phyloP scores from a whole-genome alignment of 73 alveolate species.

The Vitrella brassicaformis region DNA sequence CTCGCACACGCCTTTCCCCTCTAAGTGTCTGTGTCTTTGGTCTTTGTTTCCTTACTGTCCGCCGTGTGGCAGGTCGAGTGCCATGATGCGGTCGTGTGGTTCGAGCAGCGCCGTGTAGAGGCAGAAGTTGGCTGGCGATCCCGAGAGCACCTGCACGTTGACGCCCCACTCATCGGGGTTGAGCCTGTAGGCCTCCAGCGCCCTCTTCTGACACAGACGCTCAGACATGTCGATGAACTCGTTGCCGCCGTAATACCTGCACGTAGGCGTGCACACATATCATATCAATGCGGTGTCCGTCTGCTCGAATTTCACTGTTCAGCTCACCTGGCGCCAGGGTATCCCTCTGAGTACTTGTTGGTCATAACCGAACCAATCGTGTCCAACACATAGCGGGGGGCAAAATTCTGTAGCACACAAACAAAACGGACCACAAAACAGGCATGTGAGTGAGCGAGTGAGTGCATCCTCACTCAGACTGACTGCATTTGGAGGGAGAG shows the following conservation, averaged over 20 bases:
- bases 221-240: constrained; percentile 77
- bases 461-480: no score
- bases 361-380: constrained; percentile 82
- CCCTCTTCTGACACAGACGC: constrained; percentile 64
- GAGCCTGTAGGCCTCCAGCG: constrained; percentile 70
- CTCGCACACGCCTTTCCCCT: no score
- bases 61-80: constrained; percentile 75
- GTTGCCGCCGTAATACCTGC: constrained; percentile 84
- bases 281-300: constrained; percentile 62
- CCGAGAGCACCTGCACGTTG: constrained; percentile 46
- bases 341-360: constrained; percentile 87
- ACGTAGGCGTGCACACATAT: no score
- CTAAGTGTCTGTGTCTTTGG: constrained; percentile 5
- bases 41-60: constrained; percentile 65
- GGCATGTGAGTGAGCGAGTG: no score
- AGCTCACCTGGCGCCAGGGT: constrained; percentile 29
- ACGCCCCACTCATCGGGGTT: constrained; percentile 47
- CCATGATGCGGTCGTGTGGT: constrained; percentile 77
- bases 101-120: constrained; percentile 78
- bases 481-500: no score
- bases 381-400: constrained; percentile 56
- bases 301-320: no score
- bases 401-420: no score
- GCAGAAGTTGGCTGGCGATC: constrained; percentile 84
- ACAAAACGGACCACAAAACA: no score